Percentiles rank a stretch among this genome's conserved stretches.
Conservation (phyloP, 257 asterid genomes). For the Solanum pennellii region DNA sequence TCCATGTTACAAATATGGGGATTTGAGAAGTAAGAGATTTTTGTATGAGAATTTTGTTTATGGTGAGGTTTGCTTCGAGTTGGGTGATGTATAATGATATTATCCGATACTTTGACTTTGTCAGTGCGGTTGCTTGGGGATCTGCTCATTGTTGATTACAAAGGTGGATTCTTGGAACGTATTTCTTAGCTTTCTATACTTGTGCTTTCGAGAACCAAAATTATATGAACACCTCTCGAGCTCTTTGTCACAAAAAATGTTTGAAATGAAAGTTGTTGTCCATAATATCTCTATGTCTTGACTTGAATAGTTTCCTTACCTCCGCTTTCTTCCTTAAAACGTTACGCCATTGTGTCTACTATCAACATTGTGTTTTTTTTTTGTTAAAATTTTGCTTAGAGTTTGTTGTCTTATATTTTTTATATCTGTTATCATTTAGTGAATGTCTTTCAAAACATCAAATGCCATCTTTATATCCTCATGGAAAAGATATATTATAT, state of each 20-base stretch:
- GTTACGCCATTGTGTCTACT: neutral
- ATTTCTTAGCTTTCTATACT: neutral
- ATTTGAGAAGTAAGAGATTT: neutral
- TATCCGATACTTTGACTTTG: neutral
- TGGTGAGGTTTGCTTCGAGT: neutral
- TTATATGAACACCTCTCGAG: neutral
- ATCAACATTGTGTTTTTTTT: neutral
- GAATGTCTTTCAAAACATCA: conserved; percentile 45
- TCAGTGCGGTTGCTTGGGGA: neutral
- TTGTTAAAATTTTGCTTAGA: neutral
- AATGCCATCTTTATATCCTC: conserved; percentile 26
- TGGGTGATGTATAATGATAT: neutral
- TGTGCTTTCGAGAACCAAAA: neutral
- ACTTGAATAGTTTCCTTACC: neutral
- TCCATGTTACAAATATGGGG: neutral
- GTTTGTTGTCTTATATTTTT: neutral
- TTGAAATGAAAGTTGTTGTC: neutral
- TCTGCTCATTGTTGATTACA: neutral
- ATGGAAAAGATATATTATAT: conserved; percentile 22
- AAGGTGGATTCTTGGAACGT: neutral
- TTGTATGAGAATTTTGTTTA: neutral
- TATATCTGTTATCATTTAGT: conserved; percentile 12
- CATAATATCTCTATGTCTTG: neutral
- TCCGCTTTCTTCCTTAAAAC: neutral
- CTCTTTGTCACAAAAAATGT: neutral